Base-by-base conservation (phyloP, 202 grass and related monocot species). In the Miscanthus sacchariflorus region DNA sequence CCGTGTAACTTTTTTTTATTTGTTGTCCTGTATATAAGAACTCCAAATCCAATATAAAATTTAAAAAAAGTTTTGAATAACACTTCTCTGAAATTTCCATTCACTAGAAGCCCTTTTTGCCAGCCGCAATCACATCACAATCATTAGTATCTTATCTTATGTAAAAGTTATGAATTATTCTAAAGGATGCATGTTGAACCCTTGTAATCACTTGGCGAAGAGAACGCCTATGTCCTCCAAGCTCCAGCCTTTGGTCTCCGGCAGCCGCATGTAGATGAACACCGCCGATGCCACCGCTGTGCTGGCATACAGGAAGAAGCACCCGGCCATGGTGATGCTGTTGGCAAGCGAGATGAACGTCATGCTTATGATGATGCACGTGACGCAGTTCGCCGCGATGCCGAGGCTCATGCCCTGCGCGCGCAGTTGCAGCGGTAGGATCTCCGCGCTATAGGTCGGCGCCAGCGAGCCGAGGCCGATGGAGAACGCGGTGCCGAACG, bases 151-250 rank as follows among this genome's bases (percentile, higher is more conserved):
- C 54, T 59, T 59, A 59, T 63, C 21, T 23, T 4, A 63, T 11
- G 6, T 10, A 23, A 23, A 63, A 63, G 21, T 24, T 23, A 19
- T 7, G 17, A 56, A 19, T 19, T 56, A 19, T 19, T 56, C 0
- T 2, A 56, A 56, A 56, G 52, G 21, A 23, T 61, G 19, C 19
- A 61, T 61, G 56, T 61, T 23, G 56, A 61, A 17, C 14, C 12
- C 4, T 17, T 59, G 2, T 27, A 28, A 6, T 84, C 81, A 79
- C 64, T 86, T 86, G 45, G 42, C 76, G 38, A 96, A 93, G 61
- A 93, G 88, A 6, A 78, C 88, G 39, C 84, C 90, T n/a, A 93
- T 95, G 46, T 90, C 93, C 87, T 95, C 93, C 68, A 93, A 81
- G 48, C 78, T 95, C 59, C 87, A 79, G 33, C 89, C 93, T 19